Evolutionary conservation across 805 yeast genomes (phyloP), one percentile per base, ranked within the genome.

Genomic region (Jamesozyma gamospora): DNA sequence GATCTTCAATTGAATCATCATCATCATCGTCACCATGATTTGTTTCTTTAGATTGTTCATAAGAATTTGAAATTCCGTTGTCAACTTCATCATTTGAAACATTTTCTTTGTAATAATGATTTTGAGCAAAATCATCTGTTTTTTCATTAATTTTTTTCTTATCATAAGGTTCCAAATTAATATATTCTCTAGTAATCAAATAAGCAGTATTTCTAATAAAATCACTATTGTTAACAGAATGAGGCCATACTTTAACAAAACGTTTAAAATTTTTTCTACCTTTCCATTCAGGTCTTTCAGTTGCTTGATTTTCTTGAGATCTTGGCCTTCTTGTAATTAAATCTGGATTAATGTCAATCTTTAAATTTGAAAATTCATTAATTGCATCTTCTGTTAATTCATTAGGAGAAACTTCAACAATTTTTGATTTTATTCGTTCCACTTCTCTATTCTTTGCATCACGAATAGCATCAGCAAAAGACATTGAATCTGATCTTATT

Each of bases 251-350:
- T 37, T 66, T 66, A 2, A 55, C 56, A 51, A 69, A 69, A 4
- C 43, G 53, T 39, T 69, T 69, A 44, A 62, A 68, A 44, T 68
- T 67, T 42, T 60, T 66, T 11, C 70, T 45, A 1, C 52, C 56
- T 16, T 47, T 39, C 63, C 66, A 58, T 14, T 46, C 47, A 1
- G 45, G 41, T 29, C 43, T 41, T 17, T 28, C 30, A 25, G 36
- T 41, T 13, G 8, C 25, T 4, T 15, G 8, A 11, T 18, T 24
- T n/a, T 18, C 28, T 14, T 33, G 18, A n/a, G n/a, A 32, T 11
- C 14, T 19, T n/a, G 10, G 9, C 15, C 28, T 4, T 9, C 52
- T 35, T 4, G 43, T 38, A 6, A 61, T 27, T 2, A 56, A 50
- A 5, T 47, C 41, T 1, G 50, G 44, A 38, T 64, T 48, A 1